Conservation (phyloP, 192 early-diverging fungal species). For the Backusella mclennaniae region DNA sequence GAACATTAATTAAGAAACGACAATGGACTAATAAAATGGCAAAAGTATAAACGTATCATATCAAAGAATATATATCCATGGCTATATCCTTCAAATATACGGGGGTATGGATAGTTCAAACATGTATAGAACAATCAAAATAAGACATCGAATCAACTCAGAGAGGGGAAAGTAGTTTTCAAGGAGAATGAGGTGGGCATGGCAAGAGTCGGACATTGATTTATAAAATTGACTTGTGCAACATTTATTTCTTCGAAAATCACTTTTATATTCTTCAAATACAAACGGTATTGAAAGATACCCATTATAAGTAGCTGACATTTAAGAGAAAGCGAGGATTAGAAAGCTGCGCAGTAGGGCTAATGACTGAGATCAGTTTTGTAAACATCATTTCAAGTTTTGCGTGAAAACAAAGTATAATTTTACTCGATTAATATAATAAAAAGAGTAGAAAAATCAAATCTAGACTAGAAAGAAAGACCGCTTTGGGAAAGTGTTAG, state of each 20-base stretch:
- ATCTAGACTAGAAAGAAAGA: constrained; percentile 10
- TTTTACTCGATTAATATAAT: constrained; percentile 2
- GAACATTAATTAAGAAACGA: background rate
- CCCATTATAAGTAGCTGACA: background rate
- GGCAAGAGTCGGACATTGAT: background rate
- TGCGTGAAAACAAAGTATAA: background rate
- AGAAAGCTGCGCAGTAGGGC: too few species aligned
- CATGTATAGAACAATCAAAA: background rate
- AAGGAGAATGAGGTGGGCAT: background rate
- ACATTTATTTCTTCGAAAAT: background rate
- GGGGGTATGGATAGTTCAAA: background rate
- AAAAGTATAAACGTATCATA: background rate
- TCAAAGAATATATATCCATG: background rate
- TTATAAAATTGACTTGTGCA: constrained; percentile 5
- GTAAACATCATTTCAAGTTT: background rate
- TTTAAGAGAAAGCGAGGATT: background rate
- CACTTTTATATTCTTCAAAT: background rate
- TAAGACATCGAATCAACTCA: background rate
- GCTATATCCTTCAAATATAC: background rate
- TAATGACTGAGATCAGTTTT: background rate
- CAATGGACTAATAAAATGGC: background rate
- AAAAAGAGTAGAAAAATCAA: background rate
- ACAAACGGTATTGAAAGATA: background rate
- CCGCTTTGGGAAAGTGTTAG: constrained; percentile 5
- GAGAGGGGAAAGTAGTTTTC: background rate